These are phyloP conservation scores for Aspergillus mulundensis DNA, from an alignment of 495 filamentous ascomycete genomes.

Conservation along the genomic window DNA sequence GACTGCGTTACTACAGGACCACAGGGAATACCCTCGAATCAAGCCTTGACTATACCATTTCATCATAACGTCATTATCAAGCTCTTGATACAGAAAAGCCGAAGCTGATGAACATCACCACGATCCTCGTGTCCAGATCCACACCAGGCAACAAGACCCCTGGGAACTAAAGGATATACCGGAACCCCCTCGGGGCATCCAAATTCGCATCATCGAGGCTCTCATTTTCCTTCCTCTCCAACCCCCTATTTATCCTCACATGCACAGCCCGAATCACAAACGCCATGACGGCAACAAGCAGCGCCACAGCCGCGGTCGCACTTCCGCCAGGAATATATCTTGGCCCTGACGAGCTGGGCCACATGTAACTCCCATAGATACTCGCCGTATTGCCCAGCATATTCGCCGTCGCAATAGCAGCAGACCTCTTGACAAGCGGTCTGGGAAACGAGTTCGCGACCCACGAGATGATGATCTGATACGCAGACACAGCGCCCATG, in stretches of 20 bases:
- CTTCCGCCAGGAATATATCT: conserved; percentile 35
- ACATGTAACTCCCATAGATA: conserved; percentile 78
- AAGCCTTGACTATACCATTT: no score
- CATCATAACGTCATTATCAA: no score
- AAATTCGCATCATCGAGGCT: conserved; percentile 39
- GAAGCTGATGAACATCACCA: no score
- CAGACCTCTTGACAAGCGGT: conserved; percentile 63
- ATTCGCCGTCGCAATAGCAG: conserved; percentile 70
- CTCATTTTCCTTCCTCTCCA: conserved; percentile 46
- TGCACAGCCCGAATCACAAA: conserved; percentile 44
- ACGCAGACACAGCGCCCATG: conserved; percentile 63
- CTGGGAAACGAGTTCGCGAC: conserved; percentile 74
- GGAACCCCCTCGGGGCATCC: conserved; percentile 49
- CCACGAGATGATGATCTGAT: conserved; percentile 59
- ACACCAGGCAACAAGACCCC: no score
- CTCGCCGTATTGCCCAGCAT: conserved; percentile 63
- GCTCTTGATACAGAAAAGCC: no score
- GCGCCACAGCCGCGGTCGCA: conserved; percentile 28
- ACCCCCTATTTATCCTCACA: conserved; percentile 57
- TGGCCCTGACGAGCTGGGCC: conserved; percentile 46
- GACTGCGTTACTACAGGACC: no score
- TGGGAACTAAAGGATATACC: conserved; percentile 46
- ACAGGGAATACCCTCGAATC: no score
- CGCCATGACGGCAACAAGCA: conserved; percentile 27
- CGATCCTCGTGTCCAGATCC: no score